phyloP scores from a whole-genome alignment of 176 grass and related monocot genomes.

The Otatea glauca region DNA sequence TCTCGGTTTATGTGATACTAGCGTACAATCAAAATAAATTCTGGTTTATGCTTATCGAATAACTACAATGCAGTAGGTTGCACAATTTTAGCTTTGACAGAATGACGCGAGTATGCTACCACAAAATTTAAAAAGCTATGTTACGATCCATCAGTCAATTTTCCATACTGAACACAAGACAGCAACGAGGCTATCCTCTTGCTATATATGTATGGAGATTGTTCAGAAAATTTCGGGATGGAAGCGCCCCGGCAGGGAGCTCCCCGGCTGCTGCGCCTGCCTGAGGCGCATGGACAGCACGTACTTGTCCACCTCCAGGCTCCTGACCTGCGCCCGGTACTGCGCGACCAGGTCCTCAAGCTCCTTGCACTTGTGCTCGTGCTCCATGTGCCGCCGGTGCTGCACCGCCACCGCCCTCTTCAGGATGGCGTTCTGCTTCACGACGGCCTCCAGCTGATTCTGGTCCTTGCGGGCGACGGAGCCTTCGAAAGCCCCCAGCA shows the following conservation, averaged over 20 bases:
- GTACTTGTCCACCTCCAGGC: conserved; percentile 45
- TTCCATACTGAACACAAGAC: no score
- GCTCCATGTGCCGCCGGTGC: neutral
- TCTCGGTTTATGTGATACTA: neutral
- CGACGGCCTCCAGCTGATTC: neutral
- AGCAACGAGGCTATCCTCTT: no score
- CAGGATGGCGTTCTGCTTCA: conserved; percentile 6
- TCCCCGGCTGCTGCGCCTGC: neutral
- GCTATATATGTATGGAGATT: no score
- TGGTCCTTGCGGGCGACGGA: neutral
- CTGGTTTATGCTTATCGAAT: no score
- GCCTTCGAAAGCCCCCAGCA: conserved; percentile 23
- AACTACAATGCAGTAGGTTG: no score
- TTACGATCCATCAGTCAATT: no score
- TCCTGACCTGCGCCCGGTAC: conserved; percentile 5
- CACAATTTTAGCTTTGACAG: no score
- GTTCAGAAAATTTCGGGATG: conserved; percentile 34
- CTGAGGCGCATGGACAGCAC: neutral
- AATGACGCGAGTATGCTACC: no score
- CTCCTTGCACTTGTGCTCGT: neutral
- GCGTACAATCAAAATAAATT: no score
- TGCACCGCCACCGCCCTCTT: conserved; percentile 27
- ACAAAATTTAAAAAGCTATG: no score
- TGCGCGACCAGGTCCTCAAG: neutral
- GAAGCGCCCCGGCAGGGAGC: conserved; percentile 11